Conservation (phyloP, 495 filamentous ascomycete genomes). For the Polyplosphaeria fusca region DNA sequence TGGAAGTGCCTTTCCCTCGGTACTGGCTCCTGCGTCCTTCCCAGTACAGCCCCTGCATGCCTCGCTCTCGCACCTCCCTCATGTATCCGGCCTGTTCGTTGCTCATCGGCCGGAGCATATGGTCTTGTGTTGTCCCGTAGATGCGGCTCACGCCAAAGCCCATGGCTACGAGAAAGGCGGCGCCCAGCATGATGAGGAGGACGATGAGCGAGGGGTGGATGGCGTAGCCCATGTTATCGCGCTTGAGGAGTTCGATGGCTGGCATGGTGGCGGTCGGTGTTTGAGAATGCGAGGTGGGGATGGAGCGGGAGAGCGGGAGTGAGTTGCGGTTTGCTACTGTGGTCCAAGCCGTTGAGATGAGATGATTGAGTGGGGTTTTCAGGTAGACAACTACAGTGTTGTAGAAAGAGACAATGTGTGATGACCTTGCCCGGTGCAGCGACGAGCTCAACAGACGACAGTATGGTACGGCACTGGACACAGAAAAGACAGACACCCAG, state of each 20-base stretch:
- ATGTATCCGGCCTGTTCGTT: constrained; percentile 14
- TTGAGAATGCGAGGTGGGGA: not conserved
- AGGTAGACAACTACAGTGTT: too few species aligned
- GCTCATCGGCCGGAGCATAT: not conserved
- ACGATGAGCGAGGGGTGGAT: constrained; percentile 18
- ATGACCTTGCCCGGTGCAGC: too few species aligned
- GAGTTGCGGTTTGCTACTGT: not conserved
- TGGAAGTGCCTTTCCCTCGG: not conserved
- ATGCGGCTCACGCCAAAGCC: not conserved
- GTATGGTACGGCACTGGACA: too few species aligned
- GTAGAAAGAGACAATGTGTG: too few species aligned
- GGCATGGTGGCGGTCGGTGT: not conserved
- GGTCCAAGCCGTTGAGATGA: too few species aligned
- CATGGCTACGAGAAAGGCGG: not conserved
- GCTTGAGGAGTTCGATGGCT: not conserved
- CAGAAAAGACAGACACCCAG: too few species aligned
- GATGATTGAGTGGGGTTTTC: too few species aligned
- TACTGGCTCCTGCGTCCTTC: not conserved
- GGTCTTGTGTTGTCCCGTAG: not conserved
- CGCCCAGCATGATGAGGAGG: constrained; percentile 17
- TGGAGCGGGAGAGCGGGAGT: not conserved
- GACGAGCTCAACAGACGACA: too few species aligned
- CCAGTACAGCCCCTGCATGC: not conserved
- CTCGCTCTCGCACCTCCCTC: constrained; percentile 10
- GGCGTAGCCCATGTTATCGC: constrained; percentile 25